phyloP scores from a whole-genome alignment of 345 rosid species.

The Kernera saxatilis region DNA sequence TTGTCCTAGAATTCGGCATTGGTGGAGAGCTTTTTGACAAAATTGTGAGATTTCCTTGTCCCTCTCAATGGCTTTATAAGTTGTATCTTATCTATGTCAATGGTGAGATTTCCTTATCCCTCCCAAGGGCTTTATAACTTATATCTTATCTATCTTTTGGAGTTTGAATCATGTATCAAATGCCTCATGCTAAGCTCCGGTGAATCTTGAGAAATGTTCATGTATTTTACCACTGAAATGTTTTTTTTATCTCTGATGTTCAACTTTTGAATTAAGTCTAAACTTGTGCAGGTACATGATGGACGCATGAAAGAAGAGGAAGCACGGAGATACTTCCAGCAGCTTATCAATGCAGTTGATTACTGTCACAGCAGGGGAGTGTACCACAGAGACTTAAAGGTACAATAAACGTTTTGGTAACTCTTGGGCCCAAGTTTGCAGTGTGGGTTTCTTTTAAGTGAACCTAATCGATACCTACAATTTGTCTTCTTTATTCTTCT shows the following conservation, averaged over 20 bases:
- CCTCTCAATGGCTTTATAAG: background rate
- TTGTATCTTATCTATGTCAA: background rate
- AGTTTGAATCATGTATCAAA: background rate
- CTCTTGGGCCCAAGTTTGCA: background rate
- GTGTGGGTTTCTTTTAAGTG: background rate
- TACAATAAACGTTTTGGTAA: background rate
- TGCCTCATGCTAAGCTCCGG: background rate
- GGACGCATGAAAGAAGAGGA: conserved; percentile 89
- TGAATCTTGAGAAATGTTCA: background rate
- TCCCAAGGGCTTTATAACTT: background rate
- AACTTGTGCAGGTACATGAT: conserved; percentile 63
- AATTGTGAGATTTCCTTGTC: conserved; percentile 46
- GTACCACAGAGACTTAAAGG: conserved; percentile 93
- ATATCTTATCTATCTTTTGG: background rate
- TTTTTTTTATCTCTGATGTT: background rate
- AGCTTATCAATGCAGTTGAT: conserved; percentile 96
- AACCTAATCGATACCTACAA: background rate
- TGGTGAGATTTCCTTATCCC: conserved; percentile 38
- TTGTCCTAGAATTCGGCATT: conserved; percentile 57
- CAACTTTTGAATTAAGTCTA: conserved; percentile 5
- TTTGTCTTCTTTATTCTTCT: background rate
- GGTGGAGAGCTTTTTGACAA: conserved; percentile 87
- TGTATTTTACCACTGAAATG: background rate
- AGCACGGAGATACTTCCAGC: conserved; percentile 85
- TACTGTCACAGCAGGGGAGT: conserved; percentile 97